These are phyloP conservation scores for Cordyceps farinosa DNA, from an alignment of 2,329 filamentous ascomycete genomes.

Conservation along the genomic window DNA sequence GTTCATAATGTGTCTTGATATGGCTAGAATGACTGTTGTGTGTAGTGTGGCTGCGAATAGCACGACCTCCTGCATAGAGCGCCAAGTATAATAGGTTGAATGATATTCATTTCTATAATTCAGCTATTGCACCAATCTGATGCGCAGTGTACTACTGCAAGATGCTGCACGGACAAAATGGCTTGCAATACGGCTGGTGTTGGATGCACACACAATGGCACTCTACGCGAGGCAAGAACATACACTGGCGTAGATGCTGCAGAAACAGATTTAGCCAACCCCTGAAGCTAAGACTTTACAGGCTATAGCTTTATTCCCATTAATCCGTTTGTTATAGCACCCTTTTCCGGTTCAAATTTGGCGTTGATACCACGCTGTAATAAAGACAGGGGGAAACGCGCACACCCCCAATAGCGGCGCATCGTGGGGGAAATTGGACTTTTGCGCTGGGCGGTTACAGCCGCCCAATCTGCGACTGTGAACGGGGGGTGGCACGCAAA, in stretches of 20 bases:
- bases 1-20: background rate
- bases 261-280: background rate
- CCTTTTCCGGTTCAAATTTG: background rate
- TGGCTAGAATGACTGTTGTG: background rate
- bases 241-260: background rate
- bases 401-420: too few relatives aligned
- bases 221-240: background rate
- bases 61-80: too few relatives aligned
- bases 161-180: background rate
- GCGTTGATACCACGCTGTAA: background rate
- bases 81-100: background rate
- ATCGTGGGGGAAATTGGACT: constrained; percentile 2
- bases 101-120: background rate
- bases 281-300: background rate
- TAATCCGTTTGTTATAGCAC: background rate
- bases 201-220: background rate
- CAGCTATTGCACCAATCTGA: too few relatives aligned
- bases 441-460: background rate
- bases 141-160: background rate
- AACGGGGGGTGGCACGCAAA: background rate
- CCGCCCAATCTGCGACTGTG: background rate
- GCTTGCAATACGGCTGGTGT: too few relatives aligned
- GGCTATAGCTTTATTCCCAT: background rate
- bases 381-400: background rate
- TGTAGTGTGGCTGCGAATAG: too few relatives aligned